These are phyloP conservation scores for Umbelopsis ramanniana DNA, from an alignment of 192 early-diverging fungal species.

Conservation along the genomic window DNA sequence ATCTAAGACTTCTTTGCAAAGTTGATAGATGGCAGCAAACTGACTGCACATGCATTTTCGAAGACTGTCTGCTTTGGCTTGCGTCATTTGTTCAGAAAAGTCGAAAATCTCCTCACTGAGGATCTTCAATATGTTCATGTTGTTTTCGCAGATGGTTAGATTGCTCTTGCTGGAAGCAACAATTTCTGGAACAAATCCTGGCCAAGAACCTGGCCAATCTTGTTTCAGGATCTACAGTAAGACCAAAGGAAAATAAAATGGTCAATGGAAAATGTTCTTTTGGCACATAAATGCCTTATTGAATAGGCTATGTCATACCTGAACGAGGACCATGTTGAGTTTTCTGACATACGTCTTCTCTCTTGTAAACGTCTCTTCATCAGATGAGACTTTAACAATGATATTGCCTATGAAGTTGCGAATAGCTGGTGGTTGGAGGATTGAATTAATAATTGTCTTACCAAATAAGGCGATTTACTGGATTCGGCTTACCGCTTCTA, in stretches of 20 bases:
- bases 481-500: constrained; percentile 60
- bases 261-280: too few relatives aligned
- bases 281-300: background rate
- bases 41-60: constrained; percentile 95
- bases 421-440: constrained; percentile 62
- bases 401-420: constrained; percentile 89
- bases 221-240: constrained; percentile 88
- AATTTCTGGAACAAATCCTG: constrained; percentile 94
- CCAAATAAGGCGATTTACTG: constrained; percentile 7
- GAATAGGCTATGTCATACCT: constrained; percentile 53
- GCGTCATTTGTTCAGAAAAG: constrained; percentile 92
- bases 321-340: constrained; percentile 94
- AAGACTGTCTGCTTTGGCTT: constrained; percentile 88
- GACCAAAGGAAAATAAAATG: background rate
- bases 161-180: constrained; percentile 87
- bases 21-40: constrained; percentile 92
- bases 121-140: constrained; percentile 96
- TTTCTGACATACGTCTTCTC: constrained; percentile 82
- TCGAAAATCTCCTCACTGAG: constrained; percentile 44
- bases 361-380: constrained; percentile 74
- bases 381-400: constrained; percentile 86
- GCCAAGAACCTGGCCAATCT: constrained; percentile 99
- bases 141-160: constrained; percentile 93
- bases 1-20: constrained; percentile 94
- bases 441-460: constrained; percentile 25